Percentiles rank a stretch among this genome's conserved stretches.
These are phyloP conservation scores for Quercus gilva DNA, from an alignment of 306 rosid species.

Conservation along the genomic window DNA sequence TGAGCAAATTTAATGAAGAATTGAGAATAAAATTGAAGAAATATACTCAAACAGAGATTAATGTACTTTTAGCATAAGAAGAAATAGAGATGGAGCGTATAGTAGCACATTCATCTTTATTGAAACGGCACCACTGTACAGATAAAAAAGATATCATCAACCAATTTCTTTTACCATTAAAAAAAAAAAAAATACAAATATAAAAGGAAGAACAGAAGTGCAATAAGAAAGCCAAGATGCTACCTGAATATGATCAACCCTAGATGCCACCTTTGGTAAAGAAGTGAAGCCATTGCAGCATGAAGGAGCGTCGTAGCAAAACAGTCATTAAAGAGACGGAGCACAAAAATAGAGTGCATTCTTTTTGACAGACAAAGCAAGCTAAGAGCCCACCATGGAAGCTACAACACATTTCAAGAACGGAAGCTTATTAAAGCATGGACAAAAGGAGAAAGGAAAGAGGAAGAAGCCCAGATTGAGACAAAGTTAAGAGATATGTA, in stretches of 20 bases:
- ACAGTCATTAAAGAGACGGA: conserved; percentile 91
- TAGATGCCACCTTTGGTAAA: conserved; percentile 74
- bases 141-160: conserved; percentile 29
- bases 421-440: conserved; percentile 7
- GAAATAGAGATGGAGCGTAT: conserved; percentile 81
- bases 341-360: conserved; percentile 84
- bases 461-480: not conserved
- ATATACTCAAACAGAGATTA: conserved; percentile 1
- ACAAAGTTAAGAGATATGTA: not conserved
- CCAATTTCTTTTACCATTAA: conserved; percentile 5
- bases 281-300: conserved; percentile 62
- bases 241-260: conserved; percentile 93
- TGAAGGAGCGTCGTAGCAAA: conserved; percentile 75
- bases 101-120: conserved; percentile 97
- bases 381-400: conserved; percentile 84
- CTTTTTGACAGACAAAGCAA: conserved; percentile 91
- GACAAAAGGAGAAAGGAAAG: not conserved
- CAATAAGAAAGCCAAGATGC: conserved; percentile 13
- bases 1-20: conserved; percentile 20
- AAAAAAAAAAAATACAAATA: not conserved
- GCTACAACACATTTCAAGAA: conserved; percentile 41
- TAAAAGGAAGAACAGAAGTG: not conserved
- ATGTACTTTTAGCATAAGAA: conserved; percentile 84
- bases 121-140: conserved; percentile 78
- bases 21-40: not conserved